A percentile compares a stretch with the other conserved stretches of the same genome.
phyloP scores from a whole-genome alignment of 148 eudicot species.

The Suaeda aralocaspica region DNA sequence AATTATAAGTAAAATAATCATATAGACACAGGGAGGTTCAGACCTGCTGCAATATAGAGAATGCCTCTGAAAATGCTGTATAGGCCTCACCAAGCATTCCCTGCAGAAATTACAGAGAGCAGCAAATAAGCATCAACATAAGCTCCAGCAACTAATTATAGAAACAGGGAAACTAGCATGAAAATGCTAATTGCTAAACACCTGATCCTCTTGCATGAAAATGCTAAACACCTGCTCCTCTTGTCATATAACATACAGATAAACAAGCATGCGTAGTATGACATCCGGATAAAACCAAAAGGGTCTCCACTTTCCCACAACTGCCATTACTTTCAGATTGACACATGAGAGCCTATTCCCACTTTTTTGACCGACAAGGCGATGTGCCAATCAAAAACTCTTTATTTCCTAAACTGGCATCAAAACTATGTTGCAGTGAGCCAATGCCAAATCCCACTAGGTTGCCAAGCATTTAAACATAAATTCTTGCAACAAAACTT shows the following conservation, averaged over 20 bases:
- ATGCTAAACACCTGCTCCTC: neutral
- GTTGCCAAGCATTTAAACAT: no score
- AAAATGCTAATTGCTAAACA: no score
- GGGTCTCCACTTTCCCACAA: neutral
- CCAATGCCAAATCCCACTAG: no score
- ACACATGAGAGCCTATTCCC: no score
- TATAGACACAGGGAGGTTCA: neutral
- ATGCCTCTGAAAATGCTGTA: conserved; percentile 87
- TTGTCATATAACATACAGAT: neutral
- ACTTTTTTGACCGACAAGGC: no score
- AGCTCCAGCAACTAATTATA: neutral
- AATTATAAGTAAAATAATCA: neutral
- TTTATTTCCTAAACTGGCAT: no score
- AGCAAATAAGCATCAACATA: neutral
- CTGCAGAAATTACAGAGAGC: conserved; percentile 30
- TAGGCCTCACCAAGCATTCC: conserved; percentile 97
- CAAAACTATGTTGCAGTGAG: no score
- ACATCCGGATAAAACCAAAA: neutral
- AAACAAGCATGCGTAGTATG: neutral
- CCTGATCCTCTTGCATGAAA: no score
- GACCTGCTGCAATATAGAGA: conserved; percentile 94
- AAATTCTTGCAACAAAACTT: no score
- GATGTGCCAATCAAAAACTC: no score
- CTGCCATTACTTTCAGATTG: no score
- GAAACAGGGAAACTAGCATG: neutral